Percentiles rank a stretch among this genome's conserved stretches.
phyloP scores from a whole-genome alignment of 2,329 filamentous ascomycete species.

The Apiospora phragmitis region DNA sequence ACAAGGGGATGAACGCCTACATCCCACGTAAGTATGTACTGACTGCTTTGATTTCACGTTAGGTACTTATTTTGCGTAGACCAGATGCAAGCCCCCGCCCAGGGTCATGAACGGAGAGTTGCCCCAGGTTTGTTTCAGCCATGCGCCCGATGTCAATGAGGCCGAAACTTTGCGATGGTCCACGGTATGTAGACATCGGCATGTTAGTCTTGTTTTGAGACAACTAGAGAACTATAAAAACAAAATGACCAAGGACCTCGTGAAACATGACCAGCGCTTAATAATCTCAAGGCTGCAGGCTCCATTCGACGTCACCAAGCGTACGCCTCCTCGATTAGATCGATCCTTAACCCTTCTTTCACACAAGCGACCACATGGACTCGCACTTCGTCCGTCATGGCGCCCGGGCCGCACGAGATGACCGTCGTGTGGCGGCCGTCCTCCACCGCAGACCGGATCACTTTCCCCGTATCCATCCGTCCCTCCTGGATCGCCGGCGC shows the following conservation, averaged over 20 bases:
- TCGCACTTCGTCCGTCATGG: constrained; percentile 29
- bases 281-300: background rate
- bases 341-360: constrained; percentile 18
- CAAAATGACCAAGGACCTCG: background rate
- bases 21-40: background rate
- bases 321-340: constrained; percentile 12
- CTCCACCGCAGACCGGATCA: constrained; percentile 20
- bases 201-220: background rate
- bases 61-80: too few species aligned
- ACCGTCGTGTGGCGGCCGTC: constrained; percentile 22
- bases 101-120: background rate
- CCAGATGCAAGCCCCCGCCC: background rate
- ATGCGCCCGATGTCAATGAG: background rate
- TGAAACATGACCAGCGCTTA: background rate
- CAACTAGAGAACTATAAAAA: background rate
- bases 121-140: background rate
- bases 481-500: constrained; percentile 16
- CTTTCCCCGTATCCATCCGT: constrained; percentile 20
- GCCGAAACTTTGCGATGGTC: background rate
- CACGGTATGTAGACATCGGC: background rate
- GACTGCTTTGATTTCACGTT: too few species aligned
- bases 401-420: constrained; percentile 26
- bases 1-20: background rate
- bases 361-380: constrained; percentile 22
- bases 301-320: constrained; percentile 2